Conservation (phyloP, 1,284 basidiomycete genomes). For the Pseudozyma sp. region DNA sequence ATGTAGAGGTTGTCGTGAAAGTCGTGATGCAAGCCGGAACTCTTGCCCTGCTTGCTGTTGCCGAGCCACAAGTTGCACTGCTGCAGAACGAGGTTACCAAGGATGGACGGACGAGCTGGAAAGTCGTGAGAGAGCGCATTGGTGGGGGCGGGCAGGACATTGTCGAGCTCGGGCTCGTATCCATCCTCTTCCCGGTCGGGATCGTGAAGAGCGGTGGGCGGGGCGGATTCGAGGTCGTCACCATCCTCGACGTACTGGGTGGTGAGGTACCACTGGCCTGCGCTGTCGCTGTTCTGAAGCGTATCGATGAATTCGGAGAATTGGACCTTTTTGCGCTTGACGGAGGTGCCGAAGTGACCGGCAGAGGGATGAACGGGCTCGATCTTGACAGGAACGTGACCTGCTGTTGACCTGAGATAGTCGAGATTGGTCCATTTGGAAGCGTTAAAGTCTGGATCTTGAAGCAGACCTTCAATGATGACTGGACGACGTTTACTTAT, state of each 20-base stretch:
- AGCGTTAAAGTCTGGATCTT: constrained; percentile 56
- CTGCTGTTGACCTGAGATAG: constrained; percentile 51
- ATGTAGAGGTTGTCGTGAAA: constrained; percentile 68
- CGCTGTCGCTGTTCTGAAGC: constrained; percentile 40
- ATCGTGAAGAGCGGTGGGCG: constrained; percentile 35
- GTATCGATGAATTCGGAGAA: constrained; percentile 57
- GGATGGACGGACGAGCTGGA: constrained; percentile 57
- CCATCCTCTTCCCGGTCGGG: constrained; percentile 40
- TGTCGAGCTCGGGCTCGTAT: constrained; percentile 52
- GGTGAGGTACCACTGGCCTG: constrained; percentile 64
- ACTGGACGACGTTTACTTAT: constrained; percentile 58
- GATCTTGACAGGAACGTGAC: constrained; percentile 60
- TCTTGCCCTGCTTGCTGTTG: constrained; percentile 53
- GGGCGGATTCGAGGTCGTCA: constrained; percentile 35
- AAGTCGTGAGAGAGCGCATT: constrained; percentile 59
- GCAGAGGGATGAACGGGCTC: constrained; percentile 60
- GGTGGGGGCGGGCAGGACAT: constrained; percentile 61
- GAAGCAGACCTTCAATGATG: constrained; percentile 57
- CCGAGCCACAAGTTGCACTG: constrained; percentile 68
- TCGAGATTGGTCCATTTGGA: constrained; percentile 58
- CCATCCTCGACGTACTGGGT: constrained; percentile 63
- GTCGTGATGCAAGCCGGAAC: constrained; percentile 66
- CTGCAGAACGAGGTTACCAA: constrained; percentile 64
- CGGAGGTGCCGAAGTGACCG: constrained; percentile 62
- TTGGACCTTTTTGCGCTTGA: constrained; percentile 41